phyloP scores from a whole-genome alignment of 257 asterid species.

The Solanum tarijense region DNA sequence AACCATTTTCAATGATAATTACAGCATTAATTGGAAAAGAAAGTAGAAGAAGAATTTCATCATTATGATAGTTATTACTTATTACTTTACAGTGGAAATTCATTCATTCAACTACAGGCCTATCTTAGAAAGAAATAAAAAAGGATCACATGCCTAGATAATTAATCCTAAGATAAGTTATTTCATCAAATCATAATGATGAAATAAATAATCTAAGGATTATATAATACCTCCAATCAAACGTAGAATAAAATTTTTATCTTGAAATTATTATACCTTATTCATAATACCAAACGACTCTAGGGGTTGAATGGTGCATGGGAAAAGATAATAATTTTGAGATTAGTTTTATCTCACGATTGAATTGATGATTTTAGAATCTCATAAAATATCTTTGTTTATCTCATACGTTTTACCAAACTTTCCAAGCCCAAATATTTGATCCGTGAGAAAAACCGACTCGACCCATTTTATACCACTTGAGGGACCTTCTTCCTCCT shows the following conservation, averaged over 20 bases:
- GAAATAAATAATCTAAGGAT: too few species aligned
- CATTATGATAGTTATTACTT: not conserved
- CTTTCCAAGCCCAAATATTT: not conserved
- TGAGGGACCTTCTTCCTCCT: constrained; percentile 6
- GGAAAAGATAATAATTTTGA: not conserved
- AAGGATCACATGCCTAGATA: not conserved
- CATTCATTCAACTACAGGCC: not conserved
- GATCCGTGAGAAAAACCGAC: not conserved
- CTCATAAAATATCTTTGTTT: too few species aligned
- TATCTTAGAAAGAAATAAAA: not conserved
- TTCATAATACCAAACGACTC: not conserved
- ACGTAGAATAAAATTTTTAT: too few species aligned
- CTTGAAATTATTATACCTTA: too few species aligned
- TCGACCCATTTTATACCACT: not conserved
- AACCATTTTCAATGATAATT: not conserved
- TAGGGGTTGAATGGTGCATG: not conserved
- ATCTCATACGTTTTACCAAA: not conserved
- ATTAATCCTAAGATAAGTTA: too few species aligned
- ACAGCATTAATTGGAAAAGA: not conserved
- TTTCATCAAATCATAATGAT: too few species aligned
- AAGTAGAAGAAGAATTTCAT: not conserved
- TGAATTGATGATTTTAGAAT: not conserved
- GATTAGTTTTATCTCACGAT: not conserved
- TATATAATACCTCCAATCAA: too few species aligned
- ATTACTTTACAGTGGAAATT: not conserved